Evolutionary conservation across 495 filamentous ascomycete species (phyloP), one percentile per base, ranked within the genome.

Genomic region (Talaromyces stipitatus): DNA sequence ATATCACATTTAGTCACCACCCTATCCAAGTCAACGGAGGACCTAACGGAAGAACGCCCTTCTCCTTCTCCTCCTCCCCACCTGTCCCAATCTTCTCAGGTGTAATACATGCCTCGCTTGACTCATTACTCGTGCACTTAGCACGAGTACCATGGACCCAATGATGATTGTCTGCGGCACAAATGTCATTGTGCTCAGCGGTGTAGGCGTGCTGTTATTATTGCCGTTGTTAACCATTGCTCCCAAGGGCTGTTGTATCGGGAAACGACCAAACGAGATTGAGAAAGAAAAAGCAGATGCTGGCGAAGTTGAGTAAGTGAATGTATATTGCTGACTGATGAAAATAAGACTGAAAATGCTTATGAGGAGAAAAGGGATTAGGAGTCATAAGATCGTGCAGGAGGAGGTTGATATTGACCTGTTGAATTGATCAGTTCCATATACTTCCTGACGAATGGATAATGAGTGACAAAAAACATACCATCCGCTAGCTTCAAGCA

Each of bases 401-500:
- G 54, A 26, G 20, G 61, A 55, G 22, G 33, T 56, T 38, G 28
- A 56, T 47, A 41, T 55, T 12, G 58, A 41, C 58, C 58, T 60
- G 18, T 29, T 27, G 16, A 29, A 33, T 57, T 9, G 28, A 41
- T 41, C 4, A 41, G 36, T 5, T 20, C 8, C 16, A 18, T 2
- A 5, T 18, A 2, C 18, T 5, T 20, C n/a, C n/a, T n/a, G n/a
- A 45, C 24, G 38, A 57, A 16, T 7, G 43, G 7, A 23, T 28
- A 58, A 43, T 29, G 22, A 36, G 22, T 22, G 6, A 12, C n/a
- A 20, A 20, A 54, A 47, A 36, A 84, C 86, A 72, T 78, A 94
- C 88, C 84, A 86, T 74, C 83, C 73, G 60, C 82, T 82, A 27
- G 78, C 73, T 67, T 95, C 86, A 56, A 91, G 80, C 62, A 84